Evolutionary conservation across 2,329 filamentous ascomycete species (phyloP).

Genomic region (Colletotrichum sidae): DNA sequence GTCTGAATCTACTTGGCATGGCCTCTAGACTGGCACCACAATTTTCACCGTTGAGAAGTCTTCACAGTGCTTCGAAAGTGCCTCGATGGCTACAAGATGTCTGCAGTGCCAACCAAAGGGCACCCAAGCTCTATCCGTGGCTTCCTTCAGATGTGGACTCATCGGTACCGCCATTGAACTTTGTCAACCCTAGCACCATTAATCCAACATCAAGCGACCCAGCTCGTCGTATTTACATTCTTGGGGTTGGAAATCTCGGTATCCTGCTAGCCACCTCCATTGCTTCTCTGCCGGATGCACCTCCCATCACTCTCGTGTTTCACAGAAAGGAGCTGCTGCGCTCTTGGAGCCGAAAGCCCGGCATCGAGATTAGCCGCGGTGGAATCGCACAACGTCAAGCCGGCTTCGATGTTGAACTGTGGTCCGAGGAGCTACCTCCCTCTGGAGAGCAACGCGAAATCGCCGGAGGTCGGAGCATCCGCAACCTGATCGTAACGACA

Average conservation of each 20-base stretch:
- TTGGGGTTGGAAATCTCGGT: slow-evolving; percentile 86
- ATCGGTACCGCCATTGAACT: background rate
- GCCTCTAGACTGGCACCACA: background rate
- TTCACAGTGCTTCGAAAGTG: slow-evolving; percentile 12
- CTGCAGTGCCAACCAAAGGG: slow-evolving; percentile 38
- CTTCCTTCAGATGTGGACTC: slow-evolving; percentile 43
- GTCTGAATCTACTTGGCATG: background rate
- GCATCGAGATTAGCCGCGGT: slow-evolving; percentile 57
- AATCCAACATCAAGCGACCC: background rate
- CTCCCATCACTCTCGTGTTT: slow-evolving; percentile 84
- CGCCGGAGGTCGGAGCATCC: slow-evolving; percentile 59
- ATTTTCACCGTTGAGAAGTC: background rate
- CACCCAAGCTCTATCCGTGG: slow-evolving; percentile 54
- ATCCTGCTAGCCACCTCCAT: slow-evolving; percentile 82
- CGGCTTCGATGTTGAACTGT: slow-evolving; percentile 65
- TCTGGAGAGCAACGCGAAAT: slow-evolving; percentile 54
- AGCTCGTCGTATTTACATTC: slow-evolving; percentile 73
- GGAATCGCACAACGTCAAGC: slow-evolving; percentile 46
- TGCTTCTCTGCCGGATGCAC: slow-evolving; percentile 66
- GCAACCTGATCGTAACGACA: slow-evolving; percentile 81
- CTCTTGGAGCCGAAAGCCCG: slow-evolving; percentile 57
- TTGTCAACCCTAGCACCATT: background rate
- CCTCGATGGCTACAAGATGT: slow-evolving; percentile 47
- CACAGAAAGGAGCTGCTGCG: slow-evolving; percentile 66
- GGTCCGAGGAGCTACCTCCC: slow-evolving; percentile 58